phyloP scores from a whole-genome alignment of 768 basidiomycete genomes.

The Hypholoma sublateritium region DNA sequence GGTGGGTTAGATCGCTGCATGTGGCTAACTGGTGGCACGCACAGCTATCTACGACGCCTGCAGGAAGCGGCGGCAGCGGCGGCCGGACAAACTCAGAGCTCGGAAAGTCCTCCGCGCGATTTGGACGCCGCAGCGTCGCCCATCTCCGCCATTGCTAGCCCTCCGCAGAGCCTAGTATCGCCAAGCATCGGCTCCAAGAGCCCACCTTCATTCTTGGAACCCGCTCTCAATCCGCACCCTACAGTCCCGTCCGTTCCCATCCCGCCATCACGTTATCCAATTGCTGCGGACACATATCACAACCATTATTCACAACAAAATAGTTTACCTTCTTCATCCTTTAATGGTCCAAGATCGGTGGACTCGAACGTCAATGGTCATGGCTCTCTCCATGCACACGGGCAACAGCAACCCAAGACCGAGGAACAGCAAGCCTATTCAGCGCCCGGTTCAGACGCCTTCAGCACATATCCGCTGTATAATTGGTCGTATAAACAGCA shows the following conservation, averaged over 20 bases:
- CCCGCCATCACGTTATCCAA: conserved; percentile 70
- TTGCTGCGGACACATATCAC: conserved; percentile 68
- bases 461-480: conserved; percentile 64
- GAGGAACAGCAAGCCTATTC: conserved; percentile 44
- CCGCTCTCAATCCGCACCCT: conserved; percentile 39
- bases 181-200: conserved; percentile 43
- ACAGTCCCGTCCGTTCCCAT: conserved; percentile 44
- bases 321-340: conserved; percentile 36
- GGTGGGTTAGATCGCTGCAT: background rate
- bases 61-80: conserved; percentile 75
- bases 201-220: conserved; percentile 54
- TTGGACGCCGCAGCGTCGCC: conserved; percentile 41
- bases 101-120: conserved; percentile 35
- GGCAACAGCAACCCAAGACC: conserved; percentile 35
- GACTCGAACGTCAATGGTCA: conserved; percentile 36
- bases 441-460: conserved; percentile 47
- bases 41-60: conserved; percentile 74
- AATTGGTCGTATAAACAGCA: conserved; percentile 75
- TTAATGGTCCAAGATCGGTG: conserved; percentile 35
- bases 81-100: conserved; percentile 39
- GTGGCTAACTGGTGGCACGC: conserved; percentile 6
- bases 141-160: conserved; percentile 47
- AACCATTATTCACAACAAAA: conserved; percentile 47
- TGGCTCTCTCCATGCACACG: conserved; percentile 26
- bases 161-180: conserved; percentile 46